Base-by-base conservation (phyloP, 768 basidiomycete genomes). In the Mycena vitilis region DNA sequence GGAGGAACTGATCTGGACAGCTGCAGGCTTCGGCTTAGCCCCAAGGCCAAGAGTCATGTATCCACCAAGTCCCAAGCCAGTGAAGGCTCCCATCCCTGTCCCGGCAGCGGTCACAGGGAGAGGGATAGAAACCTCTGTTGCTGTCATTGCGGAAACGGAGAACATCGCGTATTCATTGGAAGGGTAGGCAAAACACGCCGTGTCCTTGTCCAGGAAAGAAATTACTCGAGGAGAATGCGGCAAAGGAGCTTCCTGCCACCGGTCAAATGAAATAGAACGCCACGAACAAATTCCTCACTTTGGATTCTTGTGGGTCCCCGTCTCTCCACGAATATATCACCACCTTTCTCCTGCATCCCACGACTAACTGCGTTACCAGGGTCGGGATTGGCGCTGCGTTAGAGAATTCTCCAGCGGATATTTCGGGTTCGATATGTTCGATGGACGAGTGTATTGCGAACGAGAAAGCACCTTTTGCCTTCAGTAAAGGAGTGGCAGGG, bases 211-310 rank as follows among this genome's bases (percentile, higher is more conserved):
- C 57, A 95, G 78, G 76, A 98, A 96, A 3, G 90, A 83, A 57
- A 98, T 90, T 0, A 87, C 84, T 47, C 98, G 88, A n/a, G 98
- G 91, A 11, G 96, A 95, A 76, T 99, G 97, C 15, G 96, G 93
- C 5, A 98, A 83, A 0, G 83, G 74, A 4, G 89, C 81, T 86
- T 99, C 97, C 93, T 96, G 66, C 18, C 36, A n/a, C 13, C 23
- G 18, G 51, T 69, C 42, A 65, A 54, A 20, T 45, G 40, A 64
- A 51, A 11, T 42, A 48, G 34, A 23, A 52, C 15, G 38, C 25
- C 34, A 37, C 2, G 38, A 23, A 18, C 1, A 36, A 16, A n/a
- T 7, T 20, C 71, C 85, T 61, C 73, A 94, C 94, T 82, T 89
- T 90, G 56, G 84, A 77, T 49, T 89, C 90, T 70, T 94, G 89